A percentile compares a stretch with the other conserved stretches of the same genome.
These are phyloP conservation scores for Musa itinerans DNA, from an alignment of 176 grass and related monocot species.

Conservation along the genomic window DNA sequence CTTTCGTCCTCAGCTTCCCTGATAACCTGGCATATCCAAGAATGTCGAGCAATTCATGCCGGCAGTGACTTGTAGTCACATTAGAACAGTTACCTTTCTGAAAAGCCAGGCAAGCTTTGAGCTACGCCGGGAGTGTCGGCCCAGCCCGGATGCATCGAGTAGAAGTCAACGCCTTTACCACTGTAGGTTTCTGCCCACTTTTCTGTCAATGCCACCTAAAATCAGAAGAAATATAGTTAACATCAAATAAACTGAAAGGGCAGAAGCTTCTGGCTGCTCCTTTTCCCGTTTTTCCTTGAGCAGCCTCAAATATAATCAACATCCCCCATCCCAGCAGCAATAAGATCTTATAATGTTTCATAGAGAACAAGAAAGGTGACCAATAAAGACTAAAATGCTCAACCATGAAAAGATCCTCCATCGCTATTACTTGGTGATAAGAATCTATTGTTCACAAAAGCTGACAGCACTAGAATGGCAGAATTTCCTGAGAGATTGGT, in stretches of 20 bases:
- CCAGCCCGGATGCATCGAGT: slow-evolving; percentile 94
- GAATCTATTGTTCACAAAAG: too few relatives aligned
- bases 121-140: slow-evolving; percentile 69
- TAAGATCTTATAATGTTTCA: too few relatives aligned
- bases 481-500: too few relatives aligned
- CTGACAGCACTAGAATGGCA: too few relatives aligned
- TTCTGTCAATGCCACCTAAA: slow-evolving; percentile 77
- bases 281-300: neutral
- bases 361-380: too few relatives aligned
- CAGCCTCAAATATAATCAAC: neutral
- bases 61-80: neutral
- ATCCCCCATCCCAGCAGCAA: neutral
- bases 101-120: slow-evolving; percentile 62
- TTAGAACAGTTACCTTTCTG: slow-evolving; percentile 41
- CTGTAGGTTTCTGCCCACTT: slow-evolving; percentile 62
- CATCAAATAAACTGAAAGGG: neutral
- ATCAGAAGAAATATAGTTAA: neutral
- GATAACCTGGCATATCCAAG: slow-evolving; percentile 38
- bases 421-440: too few relatives aligned
- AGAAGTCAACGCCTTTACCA: slow-evolving; percentile 58
- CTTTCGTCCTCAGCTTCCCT: slow-evolving; percentile 63
- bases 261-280: neutral
- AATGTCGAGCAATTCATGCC: neutral
- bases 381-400: too few relatives aligned
- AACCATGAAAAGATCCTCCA: too few relatives aligned